Evolutionary conservation across 2,329 filamentous ascomycete species (phyloP).

Genomic region (Zalaria obscura): DNA sequence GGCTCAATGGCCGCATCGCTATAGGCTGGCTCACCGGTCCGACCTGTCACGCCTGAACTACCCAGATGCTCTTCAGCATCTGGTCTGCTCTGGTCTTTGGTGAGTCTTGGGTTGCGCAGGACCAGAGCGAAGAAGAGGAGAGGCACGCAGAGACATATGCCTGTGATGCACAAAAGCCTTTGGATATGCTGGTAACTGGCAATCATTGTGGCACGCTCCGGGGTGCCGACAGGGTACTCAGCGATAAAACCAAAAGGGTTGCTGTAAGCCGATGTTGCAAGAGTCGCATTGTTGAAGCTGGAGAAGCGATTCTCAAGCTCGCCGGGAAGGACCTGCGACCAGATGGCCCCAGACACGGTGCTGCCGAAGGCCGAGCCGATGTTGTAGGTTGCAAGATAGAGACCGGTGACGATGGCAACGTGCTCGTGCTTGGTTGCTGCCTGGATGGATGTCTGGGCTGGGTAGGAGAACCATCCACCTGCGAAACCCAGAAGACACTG

Average conservation of each 20-base stretch:
- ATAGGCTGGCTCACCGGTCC: too few species aligned
- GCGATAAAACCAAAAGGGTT: conserved; percentile 25
- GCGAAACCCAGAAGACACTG: conserved; percentile 22
- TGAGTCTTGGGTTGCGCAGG: conserved; percentile 31
- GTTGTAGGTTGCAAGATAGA: conserved; percentile 45
- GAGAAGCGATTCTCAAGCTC: conserved; percentile 25
- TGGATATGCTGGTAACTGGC: conserved; percentile 32
- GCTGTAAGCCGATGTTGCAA: conserved; percentile 26
- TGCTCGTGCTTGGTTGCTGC: conserved; percentile 29
- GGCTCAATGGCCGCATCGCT: too few species aligned
- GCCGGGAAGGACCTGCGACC: conserved; percentile 42
- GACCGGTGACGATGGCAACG: conserved; percentile 45
- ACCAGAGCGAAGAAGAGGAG: conserved; percentile 31
- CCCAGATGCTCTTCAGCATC: conserved; percentile 21
- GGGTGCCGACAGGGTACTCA: conserved; percentile 29
- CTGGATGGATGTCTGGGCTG: conserved; percentile 20
- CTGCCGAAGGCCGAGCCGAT: conserved; percentile 29
- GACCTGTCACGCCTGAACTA: too few species aligned
- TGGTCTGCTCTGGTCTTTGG: conserved; percentile 30
- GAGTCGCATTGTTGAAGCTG: conserved; percentile 18
- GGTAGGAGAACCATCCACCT: conserved; percentile 15
- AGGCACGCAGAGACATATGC: conserved; percentile 33
- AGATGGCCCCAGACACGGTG: conserved; percentile 49
- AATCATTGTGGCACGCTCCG: conserved; percentile 28
- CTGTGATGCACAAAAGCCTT: conserved; percentile 34